Evolutionary conservation across 1,284 basidiomycete genomes (phyloP).

Genomic region (Malassezia sp.): DNA sequence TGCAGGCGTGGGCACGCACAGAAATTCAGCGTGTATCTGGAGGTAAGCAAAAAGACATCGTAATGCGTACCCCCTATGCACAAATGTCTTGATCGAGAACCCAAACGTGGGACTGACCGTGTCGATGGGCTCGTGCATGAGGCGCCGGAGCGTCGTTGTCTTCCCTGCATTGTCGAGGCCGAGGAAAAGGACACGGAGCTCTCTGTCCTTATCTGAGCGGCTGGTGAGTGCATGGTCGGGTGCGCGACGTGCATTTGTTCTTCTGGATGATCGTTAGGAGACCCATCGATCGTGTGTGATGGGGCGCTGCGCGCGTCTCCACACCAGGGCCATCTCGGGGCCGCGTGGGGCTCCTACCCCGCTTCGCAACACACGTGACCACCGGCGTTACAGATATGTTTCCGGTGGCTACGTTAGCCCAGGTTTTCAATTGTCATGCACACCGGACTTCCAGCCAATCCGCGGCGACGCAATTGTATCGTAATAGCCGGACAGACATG

Average conservation of each 20-base stretch:
- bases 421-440: no score
- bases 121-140: constrained; percentile 70
- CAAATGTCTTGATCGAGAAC: constrained; percentile 95
- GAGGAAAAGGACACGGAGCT: constrained; percentile 94
- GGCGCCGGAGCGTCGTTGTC: constrained; percentile 89
- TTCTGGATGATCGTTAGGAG: constrained; percentile 94
- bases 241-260: constrained; percentile 62
- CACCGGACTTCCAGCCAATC: constrained; percentile 3
- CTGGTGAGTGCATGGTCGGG: neutral
- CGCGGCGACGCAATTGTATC: neutral
- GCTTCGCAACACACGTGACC: no score
- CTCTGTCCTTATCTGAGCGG: constrained; percentile 55
- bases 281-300: no score
- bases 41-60: constrained; percentile 5
- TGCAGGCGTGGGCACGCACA: constrained; percentile 57
- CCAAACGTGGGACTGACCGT: constrained; percentile 73
- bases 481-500: no score
- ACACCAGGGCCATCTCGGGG: no score
- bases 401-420: no score
- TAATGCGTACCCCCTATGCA: constrained; percentile 65
- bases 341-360: no score
- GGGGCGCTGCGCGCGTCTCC: no score
- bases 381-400: no score
- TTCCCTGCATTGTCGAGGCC: constrained; percentile 99
- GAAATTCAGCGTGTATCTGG: constrained; percentile 79